Evolutionary conservation across 2,329 filamentous ascomycete species (phyloP), one percentile per base, ranked within the genome.

Genomic region (Endoconidiophora laricicola): DNA sequence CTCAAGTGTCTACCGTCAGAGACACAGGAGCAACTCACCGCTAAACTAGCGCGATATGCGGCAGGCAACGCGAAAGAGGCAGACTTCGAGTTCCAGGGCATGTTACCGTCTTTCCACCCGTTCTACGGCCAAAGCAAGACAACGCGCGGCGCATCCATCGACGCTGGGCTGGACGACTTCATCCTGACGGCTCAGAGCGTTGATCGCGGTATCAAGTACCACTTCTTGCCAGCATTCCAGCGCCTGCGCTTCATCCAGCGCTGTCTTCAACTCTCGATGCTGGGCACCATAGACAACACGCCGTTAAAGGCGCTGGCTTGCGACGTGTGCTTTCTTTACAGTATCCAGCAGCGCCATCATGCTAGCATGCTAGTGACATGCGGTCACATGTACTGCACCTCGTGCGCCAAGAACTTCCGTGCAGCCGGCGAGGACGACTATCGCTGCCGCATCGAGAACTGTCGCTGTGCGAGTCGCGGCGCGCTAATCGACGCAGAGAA

Each of bases 301-400:
- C 16, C 20, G 16, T n/a, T 29, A 2, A 20, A 29, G 5, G 16
- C n/a, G 24, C 18, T 49, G 24, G 9, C 16, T 2, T 55, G 54
- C 40, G 38, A 55, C 24, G 36, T 44, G 16, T 56, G 55, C 42
- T 12, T 26, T 20, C 22, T 14, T 1, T 23, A 26, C 1, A 18
- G 33, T 16, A 46, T 52, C 14, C 20, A 14, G 6, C n/a, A 23
- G 20, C 43, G 22, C n/a, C 33, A 44, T 4, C 22, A 48, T 2
- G 52, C 55, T 5, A 56, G 53, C 38, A 37, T 60, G 7, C 56
- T 59, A 5, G 53, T 59, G 5, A 55, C 54, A 4, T 61, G 60
- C 41, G 59, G 60, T 1, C 60, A 61, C 48, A 40, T 58, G 14
- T 38, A 60, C 14, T 61, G 60, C 53, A 10, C 37, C 5, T 2